Evolutionary conservation across 768 basidiomycete species (phyloP), one percentile per base, ranked within the genome.

Genomic region (Royoungia palumana): DNA sequence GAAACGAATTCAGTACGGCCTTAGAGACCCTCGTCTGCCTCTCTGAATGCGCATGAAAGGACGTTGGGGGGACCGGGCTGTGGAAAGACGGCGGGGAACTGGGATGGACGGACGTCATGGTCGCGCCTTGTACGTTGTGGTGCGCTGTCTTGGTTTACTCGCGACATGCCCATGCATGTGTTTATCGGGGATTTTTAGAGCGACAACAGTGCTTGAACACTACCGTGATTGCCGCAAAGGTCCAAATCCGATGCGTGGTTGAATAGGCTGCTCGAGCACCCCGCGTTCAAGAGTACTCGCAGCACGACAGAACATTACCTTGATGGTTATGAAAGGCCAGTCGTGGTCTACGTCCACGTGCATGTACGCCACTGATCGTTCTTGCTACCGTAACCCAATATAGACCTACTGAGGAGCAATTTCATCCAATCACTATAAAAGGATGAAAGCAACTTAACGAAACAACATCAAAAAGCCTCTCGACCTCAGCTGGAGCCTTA

Each of bases 301-400:
- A 87, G 85, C 63, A 77, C 78, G 1, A 80, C 83, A 20, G 66
- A 82, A 35, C 62, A 87, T 44, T 88, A 88, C 56, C 53, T 86
- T 9, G 83, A 85, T 51, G 83, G 82, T 54, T 89, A 88, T 53
- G 86, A 88, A 56, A 72, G 84, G 84, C 78, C 30, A 41, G 73
- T 40, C 30, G 10, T 32, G 22, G 14, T 46, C 22, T n/a, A n/a
- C n/a, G n/a, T n/a, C n/a, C n/a, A n/a, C n/a, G n/a, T n/a, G n/a
- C n/a, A n/a, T n/a, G n/a, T n/a, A n/a, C n/a, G n/a, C n/a, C n/a
- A n/a, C n/a, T n/a, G n/a, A n/a, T n/a, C n/a, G n/a, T n/a, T n/a
- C n/a, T n/a, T n/a, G n/a, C n/a, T n/a, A n/a, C n/a, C n/a, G n/a
- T n/a, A n/a, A n/a, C n/a, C n/a, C n/a, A n/a, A n/a, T n/a, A n/a